Evolutionary conservation across 202 grass and related monocot species (phyloP).

Genomic region (Brachypodium distachyon): DNA sequence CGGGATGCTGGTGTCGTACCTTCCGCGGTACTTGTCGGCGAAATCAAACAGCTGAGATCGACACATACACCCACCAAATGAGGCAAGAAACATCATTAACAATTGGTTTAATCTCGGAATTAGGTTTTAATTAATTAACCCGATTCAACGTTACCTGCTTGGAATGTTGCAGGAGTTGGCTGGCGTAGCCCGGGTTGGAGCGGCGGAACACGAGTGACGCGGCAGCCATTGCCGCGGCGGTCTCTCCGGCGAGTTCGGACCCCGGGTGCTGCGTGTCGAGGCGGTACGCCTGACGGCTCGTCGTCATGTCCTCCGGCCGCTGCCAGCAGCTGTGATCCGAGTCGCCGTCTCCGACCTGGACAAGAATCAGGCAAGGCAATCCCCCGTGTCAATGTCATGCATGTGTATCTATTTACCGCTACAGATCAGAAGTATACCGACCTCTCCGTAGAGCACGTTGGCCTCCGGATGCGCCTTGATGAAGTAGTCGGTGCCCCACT

Average conservation of each 20-base stretch:
- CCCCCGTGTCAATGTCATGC: too few relatives aligned
- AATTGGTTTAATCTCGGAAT: background rate
- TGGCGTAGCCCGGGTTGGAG: slow-evolving; percentile 57
- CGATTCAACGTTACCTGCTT: too few relatives aligned
- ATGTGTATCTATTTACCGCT: too few relatives aligned
- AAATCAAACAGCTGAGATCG: slow-evolving; percentile 74
- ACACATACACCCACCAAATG: background rate
- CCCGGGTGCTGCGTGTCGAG: slow-evolving; percentile 60
- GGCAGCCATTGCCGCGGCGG: slow-evolving; percentile 75
- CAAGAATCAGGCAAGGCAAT: background rate
- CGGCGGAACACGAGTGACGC: slow-evolving; percentile 60
- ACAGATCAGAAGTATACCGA: background rate
- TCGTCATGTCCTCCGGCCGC: slow-evolving; percentile 95
- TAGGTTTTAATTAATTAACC: too few relatives aligned
- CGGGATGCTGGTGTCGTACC: slow-evolving; percentile 76
- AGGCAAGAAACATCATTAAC: background rate
- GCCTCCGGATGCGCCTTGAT: slow-evolving; percentile 80
- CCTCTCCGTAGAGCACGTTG: slow-evolving; percentile 81
- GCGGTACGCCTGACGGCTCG: slow-evolving; percentile 67
- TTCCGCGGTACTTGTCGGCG: slow-evolving; percentile 76
- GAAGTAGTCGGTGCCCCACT: slow-evolving; percentile 92
- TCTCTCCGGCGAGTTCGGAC: slow-evolving; percentile 80
- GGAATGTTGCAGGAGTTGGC: slow-evolving; percentile 53
- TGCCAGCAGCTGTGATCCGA: slow-evolving; percentile 86
- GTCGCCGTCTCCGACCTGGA: slow-evolving; percentile 77